These are phyloP conservation scores for Acanthamoeba triangularis DNA, from an alignment of 208 protist species.

Conservation along the genomic window DNA sequence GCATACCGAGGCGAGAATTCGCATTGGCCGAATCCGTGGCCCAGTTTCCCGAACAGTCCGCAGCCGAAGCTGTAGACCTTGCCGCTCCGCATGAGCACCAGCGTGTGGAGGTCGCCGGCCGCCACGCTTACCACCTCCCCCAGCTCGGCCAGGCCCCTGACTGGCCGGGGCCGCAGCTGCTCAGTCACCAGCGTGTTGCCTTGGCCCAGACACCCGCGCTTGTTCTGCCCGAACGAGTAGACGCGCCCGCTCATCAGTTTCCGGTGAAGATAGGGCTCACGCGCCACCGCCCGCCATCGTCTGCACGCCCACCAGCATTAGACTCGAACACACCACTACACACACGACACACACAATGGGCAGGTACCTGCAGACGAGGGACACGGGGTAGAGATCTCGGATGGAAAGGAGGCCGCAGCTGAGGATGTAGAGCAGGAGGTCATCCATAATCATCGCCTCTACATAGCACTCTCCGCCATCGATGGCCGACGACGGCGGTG, in stretches of 20 bases:
- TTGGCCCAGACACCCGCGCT: slow-evolving; percentile 30
- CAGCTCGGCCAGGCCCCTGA: neutral
- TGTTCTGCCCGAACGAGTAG: slow-evolving; percentile 65
- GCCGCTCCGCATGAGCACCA: neutral
- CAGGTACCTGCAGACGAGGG: neutral
- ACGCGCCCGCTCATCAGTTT: neutral
- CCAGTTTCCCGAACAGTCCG: slow-evolving; percentile 46
- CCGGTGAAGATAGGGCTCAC: slow-evolving; percentile 9
- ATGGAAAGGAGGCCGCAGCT: neutral
- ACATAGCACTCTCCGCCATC: neutral
- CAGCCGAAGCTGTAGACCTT: slow-evolving; percentile 49
- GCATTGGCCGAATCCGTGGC: slow-evolving; percentile 52
- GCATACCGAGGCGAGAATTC: neutral
- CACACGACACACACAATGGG: no score
- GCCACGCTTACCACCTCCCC: neutral
- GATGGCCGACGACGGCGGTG: neutral
- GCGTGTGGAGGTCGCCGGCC: neutral
- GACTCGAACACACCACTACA: neutral
- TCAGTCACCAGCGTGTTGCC: slow-evolving; percentile 15
- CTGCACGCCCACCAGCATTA: neutral
- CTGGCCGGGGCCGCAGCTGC: neutral
- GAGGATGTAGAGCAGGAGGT: slow-evolving; percentile 18
- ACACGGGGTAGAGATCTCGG: neutral
- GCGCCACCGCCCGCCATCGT: neutral
- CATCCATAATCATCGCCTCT: neutral